Evolutionary conservation across 129 eudicot genomes (phyloP).

Genomic region (Erigeron canadensis): DNA sequence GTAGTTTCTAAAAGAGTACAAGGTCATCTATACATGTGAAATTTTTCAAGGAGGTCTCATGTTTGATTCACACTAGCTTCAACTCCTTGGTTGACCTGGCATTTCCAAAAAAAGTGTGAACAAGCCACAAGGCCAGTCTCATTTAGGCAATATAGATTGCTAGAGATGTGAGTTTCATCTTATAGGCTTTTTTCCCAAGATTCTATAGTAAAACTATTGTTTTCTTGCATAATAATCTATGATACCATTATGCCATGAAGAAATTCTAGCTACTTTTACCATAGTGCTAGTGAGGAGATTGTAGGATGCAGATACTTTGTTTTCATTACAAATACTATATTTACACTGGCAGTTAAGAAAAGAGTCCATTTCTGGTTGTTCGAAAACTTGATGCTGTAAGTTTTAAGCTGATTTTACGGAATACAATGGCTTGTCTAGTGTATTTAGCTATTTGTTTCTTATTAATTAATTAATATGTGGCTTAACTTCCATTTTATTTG

Average conservation of each 20-base stretch:
- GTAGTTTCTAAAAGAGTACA: neutral
- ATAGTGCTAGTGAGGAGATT: neutral
- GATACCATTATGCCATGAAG: neutral
- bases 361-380: neutral
- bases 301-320: neutral
- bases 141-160: neutral
- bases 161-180: neutral
- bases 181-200: neutral
- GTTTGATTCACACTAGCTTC: too few relatives aligned
- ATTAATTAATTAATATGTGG: neutral
- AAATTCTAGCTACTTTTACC: neutral
- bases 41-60: neutral
- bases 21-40: neutral
- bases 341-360: neutral
- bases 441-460: constrained; percentile 3
- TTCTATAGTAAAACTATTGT: neutral
- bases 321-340: too few relatives aligned
- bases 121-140: too few relatives aligned
- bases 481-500: neutral
- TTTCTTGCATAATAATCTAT: neutral
- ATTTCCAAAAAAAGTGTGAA: too few relatives aligned
- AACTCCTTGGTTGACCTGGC: too few relatives aligned
- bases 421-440: constrained; percentile 1
- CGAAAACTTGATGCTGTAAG: too few relatives aligned
- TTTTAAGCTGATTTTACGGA: too few relatives aligned